Evolutionary conservation across 345 rosid species (phyloP).

Genomic region (Erodium maritimum): DNA sequence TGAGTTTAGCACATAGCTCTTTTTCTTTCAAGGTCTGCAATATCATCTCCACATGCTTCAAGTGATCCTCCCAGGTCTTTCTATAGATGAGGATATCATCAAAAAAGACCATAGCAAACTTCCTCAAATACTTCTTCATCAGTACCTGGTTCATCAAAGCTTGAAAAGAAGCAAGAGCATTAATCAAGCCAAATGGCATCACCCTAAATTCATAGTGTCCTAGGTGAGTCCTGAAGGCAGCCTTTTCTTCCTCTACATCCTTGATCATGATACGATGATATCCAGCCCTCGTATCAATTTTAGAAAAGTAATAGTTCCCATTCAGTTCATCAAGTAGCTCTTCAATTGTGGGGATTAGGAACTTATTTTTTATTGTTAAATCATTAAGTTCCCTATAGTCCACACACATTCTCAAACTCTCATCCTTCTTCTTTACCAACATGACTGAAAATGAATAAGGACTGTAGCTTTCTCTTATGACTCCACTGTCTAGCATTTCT

Average conservation of each 20-base stretch:
- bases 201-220: not conserved
- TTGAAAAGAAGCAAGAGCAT: not conserved
- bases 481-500: too few relatives aligned
- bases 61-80: not conserved
- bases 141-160: not conserved
- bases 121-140: not conserved
- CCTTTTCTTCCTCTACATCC: not conserved
- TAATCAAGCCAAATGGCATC: not conserved
- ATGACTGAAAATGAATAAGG: too few relatives aligned
- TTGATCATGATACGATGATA: not conserved
- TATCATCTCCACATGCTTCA: not conserved
- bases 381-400: too few relatives aligned
- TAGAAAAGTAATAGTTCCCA: not conserved
- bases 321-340: not conserved
- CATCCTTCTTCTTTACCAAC: too few relatives aligned
- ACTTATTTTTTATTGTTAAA: not conserved
- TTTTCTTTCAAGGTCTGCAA: not conserved
- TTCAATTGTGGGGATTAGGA: not conserved
- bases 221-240: not conserved
- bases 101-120: not conserved
- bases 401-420: too few relatives aligned
- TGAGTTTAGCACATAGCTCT: not conserved
- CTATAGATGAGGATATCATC: not conserved
- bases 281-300: not conserved
- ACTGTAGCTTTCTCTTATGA: too few relatives aligned